Base-by-base conservation (phyloP, 2,329 filamentous ascomycete genomes). In the Pestalotiopsis sp. region DNA sequence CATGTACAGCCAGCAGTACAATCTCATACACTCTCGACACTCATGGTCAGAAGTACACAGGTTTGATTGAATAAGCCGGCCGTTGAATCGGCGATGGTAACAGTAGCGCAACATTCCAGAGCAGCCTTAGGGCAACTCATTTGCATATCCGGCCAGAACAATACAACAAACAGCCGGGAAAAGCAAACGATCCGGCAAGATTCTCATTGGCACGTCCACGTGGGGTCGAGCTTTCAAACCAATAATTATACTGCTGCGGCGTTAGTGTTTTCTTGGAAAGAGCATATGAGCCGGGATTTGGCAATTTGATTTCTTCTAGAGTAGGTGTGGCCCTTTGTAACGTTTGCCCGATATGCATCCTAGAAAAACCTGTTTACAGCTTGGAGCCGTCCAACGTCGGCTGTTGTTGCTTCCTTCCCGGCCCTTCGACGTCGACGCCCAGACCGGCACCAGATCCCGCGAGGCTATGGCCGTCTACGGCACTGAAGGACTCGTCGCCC, bases 401-500 rank as follows among this genome's bases (percentile, higher is more conserved):
- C 45, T 36, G 17, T 60, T 27, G 13, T 39, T 57, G 45, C 52
- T 59, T 58, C 25, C 56, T 66, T 62, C 67, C 65, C 61, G 64
- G 60, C 66, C 63, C 66, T 52, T 68, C 73, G 45, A 80, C 76
- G 27, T 78, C 78, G 45, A 81, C 74, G 36, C 74, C 75, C 61
- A 76, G 72, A 31, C 77, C 78, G 68, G 78, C 75, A 70, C 78
- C 49, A 62, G 63, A 67, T 52, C 57, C 77, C 69, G 67, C 68
- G 70, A 77, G 70, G 69, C 72, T 70, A 69, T 71, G 62, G 68
- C 69, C 39, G 57, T 71, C 69, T 52, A 71, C 49, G 69, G 76
- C 75, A 52, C 74, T 71, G 70, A 82, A 82, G 31, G 80, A 80
- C 71, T 82, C 81, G 69, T 82, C 81, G 4, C 80, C 80, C 12